Conservation (phyloP, 2,329 filamentous ascomycete genomes). For the Penicillium brevicompactum region DNA sequence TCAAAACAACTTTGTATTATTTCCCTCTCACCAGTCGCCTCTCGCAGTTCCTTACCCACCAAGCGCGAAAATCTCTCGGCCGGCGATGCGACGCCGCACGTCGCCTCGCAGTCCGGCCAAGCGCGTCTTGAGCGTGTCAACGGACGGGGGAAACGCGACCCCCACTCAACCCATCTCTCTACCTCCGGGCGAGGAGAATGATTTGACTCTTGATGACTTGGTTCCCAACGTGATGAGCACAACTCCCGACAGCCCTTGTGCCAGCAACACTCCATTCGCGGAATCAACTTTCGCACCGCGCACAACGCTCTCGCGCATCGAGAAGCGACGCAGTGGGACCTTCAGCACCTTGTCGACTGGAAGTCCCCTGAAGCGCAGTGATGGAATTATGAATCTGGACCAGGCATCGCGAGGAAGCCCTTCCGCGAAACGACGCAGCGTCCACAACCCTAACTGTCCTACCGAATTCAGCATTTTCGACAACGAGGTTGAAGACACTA, state of each 20-base stretch:
- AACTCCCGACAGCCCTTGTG: slow-evolving; percentile 24
- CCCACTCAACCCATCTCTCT: slow-evolving; percentile 52
- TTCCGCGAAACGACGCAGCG: slow-evolving; percentile 84
- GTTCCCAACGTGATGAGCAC: slow-evolving; percentile 27
- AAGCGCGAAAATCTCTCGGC: slow-evolving; percentile 61
- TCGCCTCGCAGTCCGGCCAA: slow-evolving; percentile 82
- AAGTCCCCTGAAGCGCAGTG: slow-evolving; percentile 88
- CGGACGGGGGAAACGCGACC: slow-evolving; percentile 70
- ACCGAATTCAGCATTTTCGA: slow-evolving; percentile 78
- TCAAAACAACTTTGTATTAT: slow-evolving; percentile 56
- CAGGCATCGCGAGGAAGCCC: slow-evolving; percentile 78
- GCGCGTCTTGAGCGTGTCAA: slow-evolving; percentile 70
- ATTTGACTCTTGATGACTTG: slow-evolving; percentile 33
- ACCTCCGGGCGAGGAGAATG: slow-evolving; percentile 51
- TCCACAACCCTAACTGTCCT: slow-evolving; percentile 71
- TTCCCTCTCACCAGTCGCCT: slow-evolving; percentile 52
- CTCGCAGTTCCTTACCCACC: slow-evolving; percentile 67
- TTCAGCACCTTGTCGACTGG: slow-evolving; percentile 58
- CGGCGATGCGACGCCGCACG: slow-evolving; percentile 56
- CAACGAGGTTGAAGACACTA: slow-evolving; percentile 23
- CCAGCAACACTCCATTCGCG: slow-evolving; percentile 42
- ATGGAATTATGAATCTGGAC: slow-evolving; percentile 86
- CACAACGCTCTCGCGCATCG: slow-evolving; percentile 47
- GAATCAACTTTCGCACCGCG: slow-evolving; percentile 37
- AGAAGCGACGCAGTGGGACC: slow-evolving; percentile 52